Evolutionary conservation across 192 early-diverging fungal species (phyloP), one percentile per base, ranked within the genome.

Genomic region (Paraglomus brasilianum): DNA sequence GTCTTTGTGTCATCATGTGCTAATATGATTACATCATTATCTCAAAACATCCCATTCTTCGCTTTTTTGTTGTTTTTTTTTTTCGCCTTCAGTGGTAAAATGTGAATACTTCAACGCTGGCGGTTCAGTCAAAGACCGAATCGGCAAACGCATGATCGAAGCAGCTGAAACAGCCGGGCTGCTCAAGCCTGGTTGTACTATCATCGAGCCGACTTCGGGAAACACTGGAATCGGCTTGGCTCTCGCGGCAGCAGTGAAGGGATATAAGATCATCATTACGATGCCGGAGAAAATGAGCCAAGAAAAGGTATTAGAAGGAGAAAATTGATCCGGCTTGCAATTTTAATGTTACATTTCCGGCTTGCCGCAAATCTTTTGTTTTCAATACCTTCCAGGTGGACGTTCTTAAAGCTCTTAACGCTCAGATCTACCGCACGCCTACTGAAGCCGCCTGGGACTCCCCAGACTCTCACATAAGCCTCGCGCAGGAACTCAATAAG

Each of bases 151-250:
- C 70, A 99, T 99, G 89, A 74, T 99, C 55, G 94, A 97, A 70
- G 93, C 91, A 68, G 96, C 94, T 66, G 97, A 99, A 78, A 85
- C 83, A 73, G 90, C 89, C 39, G 97, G 97, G 5, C 88, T 78
- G 60, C 79, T 99, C 74, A 95, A 86, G 74, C 95, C 95, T 24
- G 97, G 97, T 6, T 86, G 78, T 58, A 98, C 96, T 17, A 86
- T 99, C 69, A 99, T 99, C 72, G 97, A 99, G 80, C 95, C 97
- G 46, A 99, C 97, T 22, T 97, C 95, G 24, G 97, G 97, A 74
- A 99, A 99, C 83, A 99, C 97, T 38, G 97, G 97, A 69, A 99
- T 99, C 74, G 97, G 97, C 50, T 86, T 99, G 51, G 97, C 97
- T 51, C 80, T 99, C 43, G 87, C 95, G 63, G 94, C 92, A 49